phyloP scores from a whole-genome alignment of 345 rosid species.

The Syzygium aqueum region DNA sequence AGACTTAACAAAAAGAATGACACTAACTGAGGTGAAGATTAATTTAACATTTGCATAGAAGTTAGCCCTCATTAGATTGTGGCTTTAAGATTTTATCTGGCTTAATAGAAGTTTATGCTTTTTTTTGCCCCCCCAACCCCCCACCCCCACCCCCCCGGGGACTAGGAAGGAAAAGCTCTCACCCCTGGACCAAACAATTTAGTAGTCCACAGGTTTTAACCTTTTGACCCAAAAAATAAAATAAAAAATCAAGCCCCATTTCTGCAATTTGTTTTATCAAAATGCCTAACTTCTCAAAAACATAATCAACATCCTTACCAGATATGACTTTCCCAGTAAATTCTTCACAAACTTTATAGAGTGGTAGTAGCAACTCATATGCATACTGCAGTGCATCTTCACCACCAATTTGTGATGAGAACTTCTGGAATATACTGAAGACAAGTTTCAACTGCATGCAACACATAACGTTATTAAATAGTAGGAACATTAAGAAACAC shows the following conservation, averaged over 20 bases:
- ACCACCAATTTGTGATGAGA: constrained; percentile 28
- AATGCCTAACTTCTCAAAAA: not conserved
- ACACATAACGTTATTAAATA: not conserved
- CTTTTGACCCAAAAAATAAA: not conserved
- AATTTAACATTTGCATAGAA: not conserved
- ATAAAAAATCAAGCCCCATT: not conserved
- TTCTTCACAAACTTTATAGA: constrained; percentile 91
- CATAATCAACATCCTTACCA: constrained; percentile 26
- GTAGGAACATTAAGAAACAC: not conserved
- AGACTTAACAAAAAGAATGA: not conserved
- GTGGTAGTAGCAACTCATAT: constrained; percentile 47
- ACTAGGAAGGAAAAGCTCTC: not conserved
- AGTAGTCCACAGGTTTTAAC: not conserved
- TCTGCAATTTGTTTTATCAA: not conserved
- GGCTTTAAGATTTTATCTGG: not conserved
- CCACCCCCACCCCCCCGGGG: not conserved
- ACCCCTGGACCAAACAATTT: not conserved
- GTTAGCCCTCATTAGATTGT: not conserved
- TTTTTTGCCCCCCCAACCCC: not conserved
- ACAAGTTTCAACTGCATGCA: constrained; percentile 57
- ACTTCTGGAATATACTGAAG: constrained; percentile 41
- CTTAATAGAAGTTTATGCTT: not conserved
- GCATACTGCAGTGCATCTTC: constrained; percentile 42
- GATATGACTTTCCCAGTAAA: constrained; percentile 60
- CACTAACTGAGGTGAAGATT: not conserved